Evolutionary conservation across 2,329 filamentous ascomycete genomes (phyloP), one percentile per base, ranked within the genome.

Genomic region (Talaromyces atroroseus): DNA sequence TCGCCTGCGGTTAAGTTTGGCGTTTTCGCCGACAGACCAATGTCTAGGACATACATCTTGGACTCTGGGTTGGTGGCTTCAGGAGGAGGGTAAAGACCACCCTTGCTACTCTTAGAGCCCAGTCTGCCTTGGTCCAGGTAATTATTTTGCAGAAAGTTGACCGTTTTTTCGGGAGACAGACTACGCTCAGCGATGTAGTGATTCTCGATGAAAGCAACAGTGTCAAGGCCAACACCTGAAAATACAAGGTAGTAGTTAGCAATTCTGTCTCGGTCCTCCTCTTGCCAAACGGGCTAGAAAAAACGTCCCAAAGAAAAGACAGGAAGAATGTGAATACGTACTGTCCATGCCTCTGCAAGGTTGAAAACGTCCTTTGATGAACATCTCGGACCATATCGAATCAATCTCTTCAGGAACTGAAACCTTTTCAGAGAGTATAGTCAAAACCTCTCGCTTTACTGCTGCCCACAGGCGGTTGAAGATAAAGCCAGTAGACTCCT

Each of bases 401-500:
- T 83, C 80, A 24, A 82, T 75, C 50, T 80, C 75, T n/a, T 74
- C 66, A 0, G 81, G 78, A 0, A 68, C 70, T 0, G 74, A 73
- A 0, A 82, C 78, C 0, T 73, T 80, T 50, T 82, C 80, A 0
- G 76, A 70, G 2, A 83, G 59, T 10, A 82, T 78, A 0, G 65
- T 73, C 52, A 83, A 59, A 0, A 68, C 65, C 60, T 83, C 80
- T 2, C 80, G 71, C 64, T 83, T 82, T 16, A 83, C 71, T 0
- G 80, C 80, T 0, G 80, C 81, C 80, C 80, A 83, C 0, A 83
- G 64, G 0, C 80, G 76, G 54, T 83, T 82, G 62, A 81, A 80
- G 36, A 83, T 77, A 59, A 82, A 78, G 0, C 80, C 68, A 0
- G 79, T 80, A 0, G 78, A 80, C 59, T 82, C 75, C 49, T 75